Base-by-base conservation (phyloP, 2,329 filamentous ascomycete genomes). In the Allantophomopsis lycopodina region DNA sequence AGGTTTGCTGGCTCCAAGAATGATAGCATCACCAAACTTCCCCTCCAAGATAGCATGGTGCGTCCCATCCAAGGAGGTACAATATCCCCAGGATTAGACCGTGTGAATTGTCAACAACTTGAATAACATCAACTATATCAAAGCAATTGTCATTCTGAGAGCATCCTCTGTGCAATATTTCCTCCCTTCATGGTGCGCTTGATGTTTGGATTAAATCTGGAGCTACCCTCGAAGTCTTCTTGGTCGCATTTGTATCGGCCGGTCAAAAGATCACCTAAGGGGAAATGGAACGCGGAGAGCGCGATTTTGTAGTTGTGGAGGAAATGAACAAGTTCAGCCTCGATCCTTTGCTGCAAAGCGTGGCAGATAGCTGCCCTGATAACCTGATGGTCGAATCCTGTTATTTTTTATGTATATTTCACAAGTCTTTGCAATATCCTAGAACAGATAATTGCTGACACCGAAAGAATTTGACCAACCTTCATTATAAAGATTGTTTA, bases 81-180 rank as follows among this genome's bases (percentile, higher is more conserved):
- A 72, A 76, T 61, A 89, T 83, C 36, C 86, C 68, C 55, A 85
- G 60, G 4, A 72, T 78, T 47, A 87, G 55, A 2, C 69, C 71
- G 52, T 84, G 69, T 59, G 81, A 79, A 49, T 42, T 31, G 53
- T 17, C 53, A 11, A 53, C 55, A 0, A 54, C 44, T 20, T 57
- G 49, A 13, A 69, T 43, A 4, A 58, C 42, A 15, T 66, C 60
- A 15, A 69, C 44, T 1, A 61, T 65, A 32, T 61, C 56, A 37
- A 69, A 69, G 40, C 60, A 62, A 4, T 48, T 44, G 17, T 63
- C 59, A 32, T 63, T 62, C 55, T 55, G 66, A 43, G 63, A 69
- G 16, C 55, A 55, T 12, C 14, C 51, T 18, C 52, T 59, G 46
- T 55, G 60, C 46, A n/a, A 47, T 52, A 46, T 42, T 53, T 18